Conservation (phyloP, 202 grass and related monocot species). For the Zoysia matrella region DNA sequence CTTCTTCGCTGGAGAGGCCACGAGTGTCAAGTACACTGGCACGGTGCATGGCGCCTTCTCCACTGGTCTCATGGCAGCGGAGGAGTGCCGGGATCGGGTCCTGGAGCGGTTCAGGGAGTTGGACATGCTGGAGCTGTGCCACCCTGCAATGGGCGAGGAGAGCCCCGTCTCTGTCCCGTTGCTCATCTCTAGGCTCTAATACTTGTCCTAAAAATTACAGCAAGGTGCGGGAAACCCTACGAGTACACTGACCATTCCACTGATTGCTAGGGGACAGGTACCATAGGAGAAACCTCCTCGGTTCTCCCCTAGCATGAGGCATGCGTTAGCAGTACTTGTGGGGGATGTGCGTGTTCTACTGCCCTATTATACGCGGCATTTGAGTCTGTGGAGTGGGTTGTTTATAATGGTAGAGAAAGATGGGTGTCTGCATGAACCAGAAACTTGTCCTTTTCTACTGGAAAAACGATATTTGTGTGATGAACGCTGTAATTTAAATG, state of each 20-base stretch:
- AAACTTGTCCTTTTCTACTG: background rate
- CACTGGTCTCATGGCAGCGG: slow-evolving; percentile 83
- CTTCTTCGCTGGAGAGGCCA: slow-evolving; percentile 95
- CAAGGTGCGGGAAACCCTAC: background rate
- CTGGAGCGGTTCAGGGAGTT: slow-evolving; percentile 85
- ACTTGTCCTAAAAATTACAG: background rate
- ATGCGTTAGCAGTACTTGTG: slow-evolving; percentile 33
- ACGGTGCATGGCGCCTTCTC: slow-evolving; percentile 93
- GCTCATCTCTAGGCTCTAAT: slow-evolving; percentile 87
- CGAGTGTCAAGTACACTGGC: slow-evolving; percentile 87
- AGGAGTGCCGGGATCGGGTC: slow-evolving; percentile 88
- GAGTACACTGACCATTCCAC: slow-evolving; percentile 50
- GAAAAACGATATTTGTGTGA: slow-evolving; percentile 23
- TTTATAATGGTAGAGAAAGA: slow-evolving; percentile 13
- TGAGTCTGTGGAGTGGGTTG: background rate
- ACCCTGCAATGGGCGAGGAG: slow-evolving; percentile 73
- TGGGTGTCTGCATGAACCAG: background rate
- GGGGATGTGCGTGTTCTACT: slow-evolving; percentile 17
- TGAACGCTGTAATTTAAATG: slow-evolving; percentile 23
- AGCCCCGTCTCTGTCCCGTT: slow-evolving; percentile 75
- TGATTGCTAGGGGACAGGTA: slow-evolving; percentile 60
- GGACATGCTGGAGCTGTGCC: slow-evolving; percentile 70
- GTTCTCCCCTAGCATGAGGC: slow-evolving; percentile 58
- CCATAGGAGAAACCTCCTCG: slow-evolving; percentile 30
- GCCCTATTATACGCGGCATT: background rate